Percentiles rank a stretch among this genome's conserved stretches.
phyloP scores from a whole-genome alignment of 805 yeast genomes.

The Scheffersomyces lignosus region DNA sequence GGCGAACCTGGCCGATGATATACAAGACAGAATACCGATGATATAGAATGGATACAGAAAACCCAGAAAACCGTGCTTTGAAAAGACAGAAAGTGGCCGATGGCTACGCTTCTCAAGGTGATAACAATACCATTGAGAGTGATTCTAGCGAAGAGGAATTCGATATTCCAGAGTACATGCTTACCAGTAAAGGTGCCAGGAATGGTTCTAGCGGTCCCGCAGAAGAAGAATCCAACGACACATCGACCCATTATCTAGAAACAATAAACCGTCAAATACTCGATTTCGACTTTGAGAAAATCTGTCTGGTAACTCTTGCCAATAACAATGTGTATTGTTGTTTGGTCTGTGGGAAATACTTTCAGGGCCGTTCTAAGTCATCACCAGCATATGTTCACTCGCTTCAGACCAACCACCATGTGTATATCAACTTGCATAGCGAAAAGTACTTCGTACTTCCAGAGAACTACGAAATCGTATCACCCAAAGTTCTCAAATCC shows the following conservation, averaged over 20 bases:
- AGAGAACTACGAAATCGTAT: conserved; percentile 45
- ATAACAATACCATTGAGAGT: too few species aligned
- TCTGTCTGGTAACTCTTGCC: conserved; percentile 64
- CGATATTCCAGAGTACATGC: background rate
- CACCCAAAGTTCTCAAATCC: conserved; percentile 18
- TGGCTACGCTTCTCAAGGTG: background rate
- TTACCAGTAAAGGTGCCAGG: too few species aligned
- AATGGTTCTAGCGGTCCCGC: background rate
- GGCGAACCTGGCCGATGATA: too few species aligned
- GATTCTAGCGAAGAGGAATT: background rate
- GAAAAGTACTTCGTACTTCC: conserved; percentile 61
- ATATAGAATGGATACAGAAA: too few species aligned
- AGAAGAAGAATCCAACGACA: background rate
- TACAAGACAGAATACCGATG: too few species aligned
- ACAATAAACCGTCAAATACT: conserved; percentile 45
- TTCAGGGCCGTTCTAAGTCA: conserved; percentile 63
- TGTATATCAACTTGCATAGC: conserved; percentile 56
- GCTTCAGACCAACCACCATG: conserved; percentile 60
- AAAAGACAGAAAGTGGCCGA: background rate
- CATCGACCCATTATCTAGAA: conserved; percentile 33
- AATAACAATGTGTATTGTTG: conserved; percentile 68
- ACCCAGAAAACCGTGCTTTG: too few species aligned
- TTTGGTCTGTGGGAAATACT: conserved; percentile 69
- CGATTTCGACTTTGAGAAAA: conserved; percentile 71
- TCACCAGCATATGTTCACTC: conserved; percentile 72